Evolutionary conservation across 1,284 basidiomycete genomes (phyloP), one percentile per base, ranked within the genome.

Genomic region (Vanrija humicola): DNA sequence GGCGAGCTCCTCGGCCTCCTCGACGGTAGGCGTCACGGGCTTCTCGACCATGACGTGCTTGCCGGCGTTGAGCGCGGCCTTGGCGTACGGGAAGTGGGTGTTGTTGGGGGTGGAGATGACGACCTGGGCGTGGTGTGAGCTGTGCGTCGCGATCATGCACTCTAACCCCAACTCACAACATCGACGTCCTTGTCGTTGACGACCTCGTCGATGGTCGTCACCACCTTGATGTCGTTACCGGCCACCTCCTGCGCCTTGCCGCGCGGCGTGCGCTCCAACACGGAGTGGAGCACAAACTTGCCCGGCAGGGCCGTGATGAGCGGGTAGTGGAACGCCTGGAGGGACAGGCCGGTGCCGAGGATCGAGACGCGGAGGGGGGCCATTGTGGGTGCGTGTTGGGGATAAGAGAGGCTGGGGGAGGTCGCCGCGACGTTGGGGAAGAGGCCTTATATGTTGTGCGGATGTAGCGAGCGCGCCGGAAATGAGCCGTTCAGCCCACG

Each of bases 21-120:
- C 75, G 5, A 79, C 78, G 0, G 84, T 86, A 1, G 87, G 81
- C 2, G 86, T 86, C 19, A 91, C 81, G 2, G 90, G 90, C 72
- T 93, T 93, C 73, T 93, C 90, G 43, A 90, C 83, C 46, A 93
- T 83, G 52, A 79, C 78, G 68, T 91, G 87, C 72, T 91, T 91
- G 28, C 87, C 88, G 0, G 86, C 84, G 61, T 85, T 77, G 38
- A 90, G 75, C 6, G 81, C 81, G 5, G 65, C 65, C 65, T 79
- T 79, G 14, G 76, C 68, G 50, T 71, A 85, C 6, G 79, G 73
- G 69, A 85, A 89, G 73, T 93, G 90, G 0, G 89, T 90, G 46
- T 85, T 79, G 67, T 86, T 92, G 1, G 89, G 89, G 0, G 88
- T 90, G 40, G 82, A 84, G 47, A 93, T 78, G 55, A 91, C 82